These are phyloP conservation scores for Globisporangium cederbergense DNA, from an alignment of 352 stramenopile genomes.

Conservation along the genomic window DNA sequence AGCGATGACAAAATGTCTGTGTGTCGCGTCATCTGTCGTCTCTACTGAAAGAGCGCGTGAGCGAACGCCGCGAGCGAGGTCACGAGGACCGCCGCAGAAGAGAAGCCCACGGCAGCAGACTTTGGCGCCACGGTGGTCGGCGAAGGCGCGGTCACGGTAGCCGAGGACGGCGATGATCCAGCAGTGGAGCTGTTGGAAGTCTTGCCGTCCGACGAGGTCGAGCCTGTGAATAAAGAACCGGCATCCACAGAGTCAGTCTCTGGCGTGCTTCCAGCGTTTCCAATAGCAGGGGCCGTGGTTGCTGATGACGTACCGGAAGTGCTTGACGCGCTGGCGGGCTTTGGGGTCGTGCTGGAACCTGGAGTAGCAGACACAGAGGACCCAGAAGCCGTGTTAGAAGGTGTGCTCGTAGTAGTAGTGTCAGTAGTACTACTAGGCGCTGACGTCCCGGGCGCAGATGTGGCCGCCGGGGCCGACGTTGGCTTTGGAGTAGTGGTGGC, in stretches of 20 bases:
- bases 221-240: conserved; percentile 2
- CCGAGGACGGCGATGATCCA: neutral
- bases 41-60: conserved; percentile 5
- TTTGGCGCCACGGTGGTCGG: neutral
- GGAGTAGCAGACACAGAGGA: neutral
- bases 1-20: neutral
- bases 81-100: neutral
- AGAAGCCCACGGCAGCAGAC: neutral
- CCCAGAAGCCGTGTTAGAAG: conserved; percentile 2
- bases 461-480: neutral
- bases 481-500: conserved; percentile 1
- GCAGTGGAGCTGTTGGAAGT: neutral
- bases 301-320: conserved; percentile 2
- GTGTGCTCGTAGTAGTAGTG: neutral
- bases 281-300: neutral
- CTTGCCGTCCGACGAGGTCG: neutral
- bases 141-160: neutral
- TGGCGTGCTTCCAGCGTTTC: neutral
- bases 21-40: neutral
- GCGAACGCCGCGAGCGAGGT: conserved; percentile 1
- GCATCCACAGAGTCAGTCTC: conserved; percentile 6
- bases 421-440: neutral
- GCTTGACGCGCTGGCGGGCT: neutral
- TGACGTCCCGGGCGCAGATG: neutral
- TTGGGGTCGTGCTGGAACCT: conserved; percentile 7